Evolutionary conservation across 805 yeast genomes (phyloP).

Genomic region (Candida maris): DNA sequence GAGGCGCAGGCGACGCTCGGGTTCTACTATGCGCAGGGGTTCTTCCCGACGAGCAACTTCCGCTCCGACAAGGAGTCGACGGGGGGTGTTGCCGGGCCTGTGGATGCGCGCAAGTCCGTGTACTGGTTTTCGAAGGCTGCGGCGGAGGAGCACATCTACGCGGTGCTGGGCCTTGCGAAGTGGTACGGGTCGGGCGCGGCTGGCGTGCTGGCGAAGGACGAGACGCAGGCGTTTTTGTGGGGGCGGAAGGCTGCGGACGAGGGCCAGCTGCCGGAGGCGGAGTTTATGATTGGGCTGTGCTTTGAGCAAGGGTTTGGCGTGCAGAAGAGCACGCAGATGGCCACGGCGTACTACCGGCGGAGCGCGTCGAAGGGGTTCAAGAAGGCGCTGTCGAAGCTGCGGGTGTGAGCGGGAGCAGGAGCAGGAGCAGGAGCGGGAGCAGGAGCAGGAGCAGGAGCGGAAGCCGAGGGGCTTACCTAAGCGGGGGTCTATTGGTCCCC

Average conservation of each 20-base stretch:
- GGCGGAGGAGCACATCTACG: conserved; percentile 57
- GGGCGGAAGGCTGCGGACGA: conserved; percentile 59
- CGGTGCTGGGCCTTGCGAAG: conserved; percentile 70
- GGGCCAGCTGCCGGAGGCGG: conserved; percentile 54
- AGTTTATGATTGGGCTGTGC: conserved; percentile 66
- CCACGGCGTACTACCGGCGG: conserved; percentile 47
- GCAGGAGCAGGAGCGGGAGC: too few species aligned
- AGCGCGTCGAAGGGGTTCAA: conserved; percentile 64
- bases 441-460: conserved; percentile 19
- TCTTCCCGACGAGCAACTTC: conserved; percentile 31
- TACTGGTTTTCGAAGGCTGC: conserved; percentile 77
- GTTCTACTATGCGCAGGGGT: conserved; percentile 68
- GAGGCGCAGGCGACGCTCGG: conserved; percentile 72
- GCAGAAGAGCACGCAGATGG: conserved; percentile 37
- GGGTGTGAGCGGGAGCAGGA: too few species aligned
- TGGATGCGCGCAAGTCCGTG: conserved; percentile 56
- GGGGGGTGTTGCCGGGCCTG: conserved; percentile 26
- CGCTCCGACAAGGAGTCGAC: conserved; percentile 30
- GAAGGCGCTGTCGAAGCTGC: conserved; percentile 45
- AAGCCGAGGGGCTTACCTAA: not conserved
- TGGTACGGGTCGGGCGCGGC: conserved; percentile 74
- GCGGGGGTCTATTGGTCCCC: not conserved
- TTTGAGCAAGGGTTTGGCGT: conserved; percentile 65
- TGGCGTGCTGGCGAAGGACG: conserved; percentile 50
- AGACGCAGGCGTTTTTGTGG: conserved; percentile 64